These are phyloP conservation scores for Saccharomycopsis lassenensis DNA, from an alignment of 805 yeast species.

Conservation along the genomic window DNA sequence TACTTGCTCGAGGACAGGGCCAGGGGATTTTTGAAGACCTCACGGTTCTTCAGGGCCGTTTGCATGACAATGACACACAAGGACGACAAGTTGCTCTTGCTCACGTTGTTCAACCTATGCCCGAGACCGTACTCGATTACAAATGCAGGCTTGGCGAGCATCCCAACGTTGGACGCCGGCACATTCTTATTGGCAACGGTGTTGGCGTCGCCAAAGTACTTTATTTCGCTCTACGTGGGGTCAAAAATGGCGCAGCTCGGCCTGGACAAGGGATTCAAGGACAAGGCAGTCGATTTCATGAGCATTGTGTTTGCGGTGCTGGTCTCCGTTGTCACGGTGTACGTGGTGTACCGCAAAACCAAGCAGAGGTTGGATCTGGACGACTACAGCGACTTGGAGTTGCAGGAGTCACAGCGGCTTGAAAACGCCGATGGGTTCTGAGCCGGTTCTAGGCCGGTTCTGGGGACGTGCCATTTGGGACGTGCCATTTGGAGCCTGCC, in stretches of 20 bases:
- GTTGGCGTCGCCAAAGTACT: slow-evolving; percentile 70
- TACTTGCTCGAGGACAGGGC: slow-evolving; percentile 49
- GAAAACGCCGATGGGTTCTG: too few relatives aligned
- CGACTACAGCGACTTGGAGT: too few relatives aligned
- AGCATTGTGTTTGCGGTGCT: slow-evolving; percentile 47
- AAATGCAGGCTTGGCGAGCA: slow-evolving; percentile 85
- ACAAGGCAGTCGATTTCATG: slow-evolving; percentile 49
- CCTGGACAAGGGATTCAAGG: slow-evolving; percentile 36
- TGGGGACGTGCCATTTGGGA: too few relatives aligned
- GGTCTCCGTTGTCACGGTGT: slow-evolving; percentile 51
- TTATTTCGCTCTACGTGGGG: slow-evolving; percentile 73
- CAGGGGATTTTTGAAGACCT: slow-evolving; percentile 42
- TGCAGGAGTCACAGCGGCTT: too few relatives aligned
- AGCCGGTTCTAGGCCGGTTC: too few relatives aligned
- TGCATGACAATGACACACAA: slow-evolving; percentile 57
- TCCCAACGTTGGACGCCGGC: slow-evolving; percentile 57
- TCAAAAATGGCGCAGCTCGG: slow-evolving; percentile 62
- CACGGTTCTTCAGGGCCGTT: slow-evolving; percentile 62
- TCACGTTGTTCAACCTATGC: slow-evolving; percentile 69
- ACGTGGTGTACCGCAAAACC: slow-evolving; percentile 51
- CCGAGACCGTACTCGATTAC: slow-evolving; percentile 90
- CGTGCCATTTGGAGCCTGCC: too few relatives aligned
- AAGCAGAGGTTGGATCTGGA: slow-evolving; percentile 26
- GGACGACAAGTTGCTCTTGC: slow-evolving; percentile 50
- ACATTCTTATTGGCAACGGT: slow-evolving; percentile 63